Evolutionary conservation across 139 green algal species (phyloP), one percentile per base, ranked within the genome.

Genomic region (Prasinococcaceae sp.): DNA sequence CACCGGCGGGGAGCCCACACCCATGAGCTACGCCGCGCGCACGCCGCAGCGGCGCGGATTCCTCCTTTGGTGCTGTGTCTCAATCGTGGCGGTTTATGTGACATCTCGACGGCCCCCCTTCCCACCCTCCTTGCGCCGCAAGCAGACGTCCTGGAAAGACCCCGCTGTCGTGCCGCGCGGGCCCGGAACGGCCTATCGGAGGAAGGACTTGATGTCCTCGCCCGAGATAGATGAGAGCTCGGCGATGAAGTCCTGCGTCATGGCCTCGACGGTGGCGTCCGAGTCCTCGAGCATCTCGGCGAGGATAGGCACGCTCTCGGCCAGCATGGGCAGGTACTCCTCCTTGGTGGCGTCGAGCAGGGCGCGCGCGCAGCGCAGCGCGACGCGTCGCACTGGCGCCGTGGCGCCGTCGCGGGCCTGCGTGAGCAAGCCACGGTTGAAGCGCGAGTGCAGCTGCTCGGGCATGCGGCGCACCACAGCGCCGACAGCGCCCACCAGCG

Each of bases 201-300:
- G 83, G 17, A 94, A 54, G 54, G 87, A 92, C 32, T 83, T 72
- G 50, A 94, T 58, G 52, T 74, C 72, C 70, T 94, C 84, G 6
- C 83, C 84, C 9, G 63, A 68, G 12, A 92, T 33, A 26, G 73
- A 69, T 62, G 90, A 81, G 45, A 94, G 60, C 41, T 53, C 24
- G 24, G 30, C 24, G n/a, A 87, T 40, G 27, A 93, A 53, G n/a
- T 69, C 54, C 54, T 72, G 65, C 2, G 74, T 64, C 4, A 58
- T 49, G 6, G 53, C 57, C 50, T 79, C 74, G 19, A 94, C 75
- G 3, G 45, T 60, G 2, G 43, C 8, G 22, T 93, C 78, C 0
- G 38, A 29, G 46, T 93, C 84, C 48, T 94, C 86, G 37, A 94
- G 47, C 50, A 94, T 59, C 76, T 94, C 86, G 1, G 66, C 56